Conservation (phyloP, 2,329 filamentous ascomycete species). For the Aspergillus novofumigatus region DNA sequence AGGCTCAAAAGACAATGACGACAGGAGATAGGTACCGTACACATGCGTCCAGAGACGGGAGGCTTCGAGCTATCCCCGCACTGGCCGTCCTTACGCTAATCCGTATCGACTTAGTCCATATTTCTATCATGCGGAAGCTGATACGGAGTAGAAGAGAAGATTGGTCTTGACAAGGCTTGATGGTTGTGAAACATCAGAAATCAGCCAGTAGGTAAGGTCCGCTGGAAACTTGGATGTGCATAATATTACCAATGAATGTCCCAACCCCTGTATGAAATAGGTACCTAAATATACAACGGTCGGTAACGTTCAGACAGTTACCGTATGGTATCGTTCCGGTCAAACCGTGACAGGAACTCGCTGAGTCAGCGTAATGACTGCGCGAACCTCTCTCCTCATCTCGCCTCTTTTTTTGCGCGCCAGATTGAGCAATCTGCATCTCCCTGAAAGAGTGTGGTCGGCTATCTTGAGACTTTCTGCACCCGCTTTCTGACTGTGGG, state of each 20-base stretch:
- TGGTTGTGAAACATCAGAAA: not conserved
- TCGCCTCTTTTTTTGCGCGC: not conserved
- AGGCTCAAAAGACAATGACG: not conserved
- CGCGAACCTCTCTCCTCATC: not conserved
- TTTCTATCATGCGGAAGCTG: no score
- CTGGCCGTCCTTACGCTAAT: not conserved
- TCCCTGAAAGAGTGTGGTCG: not conserved
- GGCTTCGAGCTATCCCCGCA: not conserved
- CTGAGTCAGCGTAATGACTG: not conserved
- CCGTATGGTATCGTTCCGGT: not conserved
- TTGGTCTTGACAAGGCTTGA: not conserved
- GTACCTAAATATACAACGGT: not conserved
- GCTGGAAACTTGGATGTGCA: not conserved
- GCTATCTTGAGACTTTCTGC: not conserved
- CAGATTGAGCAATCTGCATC: not conserved
- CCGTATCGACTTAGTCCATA: not conserved
- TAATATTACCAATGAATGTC: not conserved
- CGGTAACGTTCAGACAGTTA: not conserved
- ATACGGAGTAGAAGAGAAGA: not conserved
- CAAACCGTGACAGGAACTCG: not conserved
- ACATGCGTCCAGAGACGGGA: not conserved
- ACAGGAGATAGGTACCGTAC: not conserved
- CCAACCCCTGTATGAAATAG: not conserved
- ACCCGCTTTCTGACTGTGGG: not conserved
- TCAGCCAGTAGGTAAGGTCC: not conserved